Percentiles rank a stretch among this genome's conserved stretches.
These are phyloP conservation scores for Pilasporangium apinafurcum DNA, from an alignment of 352 stramenopile species.

Conservation along the genomic window DNA sequence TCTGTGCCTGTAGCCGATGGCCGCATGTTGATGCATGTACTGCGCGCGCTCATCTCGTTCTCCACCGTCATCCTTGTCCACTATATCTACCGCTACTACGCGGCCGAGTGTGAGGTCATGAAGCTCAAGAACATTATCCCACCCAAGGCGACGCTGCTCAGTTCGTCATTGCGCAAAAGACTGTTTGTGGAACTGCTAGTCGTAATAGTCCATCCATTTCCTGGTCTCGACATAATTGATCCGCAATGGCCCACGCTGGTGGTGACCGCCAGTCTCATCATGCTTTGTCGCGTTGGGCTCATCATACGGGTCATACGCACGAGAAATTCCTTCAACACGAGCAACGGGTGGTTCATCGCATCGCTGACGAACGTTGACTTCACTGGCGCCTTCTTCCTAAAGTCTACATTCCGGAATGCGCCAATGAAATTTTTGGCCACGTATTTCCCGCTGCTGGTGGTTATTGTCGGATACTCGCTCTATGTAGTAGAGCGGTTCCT, in stretches of 20 bases:
- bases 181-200: slow-evolving; percentile 47
- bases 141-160: slow-evolving; percentile 52
- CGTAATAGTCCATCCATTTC: slow-evolving; percentile 60
- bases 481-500: slow-evolving; percentile 69
- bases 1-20: slow-evolving; percentile 36
- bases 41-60: slow-evolving; percentile 62
- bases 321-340: slow-evolving; percentile 71
- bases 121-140: slow-evolving; percentile 81
- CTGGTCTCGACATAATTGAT: slow-evolving; percentile 57
- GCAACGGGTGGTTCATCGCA: slow-evolving; percentile 77
- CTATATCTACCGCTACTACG: slow-evolving; percentile 65
- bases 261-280: slow-evolving; percentile 48
- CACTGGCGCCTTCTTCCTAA: slow-evolving; percentile 63
- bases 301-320: slow-evolving; percentile 52
- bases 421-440: slow-evolving; percentile 38
- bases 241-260: slow-evolving; percentile 52
- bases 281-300: slow-evolving; percentile 51
- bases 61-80: slow-evolving; percentile 61
- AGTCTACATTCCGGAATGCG: slow-evolving; percentile 68
- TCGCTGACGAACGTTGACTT: slow-evolving; percentile 78
- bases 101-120: slow-evolving; percentile 60
- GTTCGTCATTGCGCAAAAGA: slow-evolving; percentile 36
- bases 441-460: slow-evolving; percentile 32
- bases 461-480: slow-evolving; percentile 47
- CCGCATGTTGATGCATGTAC: slow-evolving; percentile 55